Percentiles rank a stretch among this genome's conserved stretches.
phyloP scores from a whole-genome alignment of 345 rosid genomes.

The Kernera saxatilis region DNA sequence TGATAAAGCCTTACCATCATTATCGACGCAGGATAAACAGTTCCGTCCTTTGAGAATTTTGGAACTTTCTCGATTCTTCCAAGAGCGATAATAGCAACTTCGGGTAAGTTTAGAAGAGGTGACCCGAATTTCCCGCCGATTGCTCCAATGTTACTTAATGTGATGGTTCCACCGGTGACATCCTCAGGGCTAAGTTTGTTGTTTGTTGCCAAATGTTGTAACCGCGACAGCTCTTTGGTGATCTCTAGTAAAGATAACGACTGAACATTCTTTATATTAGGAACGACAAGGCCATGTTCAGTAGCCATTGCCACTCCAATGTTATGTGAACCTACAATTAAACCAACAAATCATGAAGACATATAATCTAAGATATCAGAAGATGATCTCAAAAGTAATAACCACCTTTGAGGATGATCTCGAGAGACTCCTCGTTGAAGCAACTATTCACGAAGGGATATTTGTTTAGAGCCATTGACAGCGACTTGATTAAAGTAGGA shows the following conservation, averaged over 20 bases:
- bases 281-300: constrained; percentile 79
- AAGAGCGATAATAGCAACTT: constrained; percentile 81
- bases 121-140: constrained; percentile 93
- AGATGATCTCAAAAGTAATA: no score
- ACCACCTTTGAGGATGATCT: constrained; percentile 68
- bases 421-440: constrained; percentile 70
- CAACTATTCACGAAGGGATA: constrained; percentile 82
- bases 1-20: constrained; percentile 52
- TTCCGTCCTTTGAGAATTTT: constrained; percentile 53
- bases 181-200: constrained; percentile 75
- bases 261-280: constrained; percentile 89
- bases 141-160: constrained; percentile 86
- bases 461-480: constrained; percentile 74
- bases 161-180: constrained; percentile 81
- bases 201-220: constrained; percentile 59
- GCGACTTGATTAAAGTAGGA: constrained; percentile 73
- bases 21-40: constrained; percentile 54
- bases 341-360: no score
- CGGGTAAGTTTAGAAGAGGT: constrained; percentile 84
- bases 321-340: constrained; percentile 68
- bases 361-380: no score
- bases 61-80: constrained; percentile 89
- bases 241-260: constrained; percentile 74
- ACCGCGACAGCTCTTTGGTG: constrained; percentile 70
- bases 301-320: constrained; percentile 98